Evolutionary conservation across 176 grass and related monocot species (phyloP).

Genomic region (Musa itinerans): DNA sequence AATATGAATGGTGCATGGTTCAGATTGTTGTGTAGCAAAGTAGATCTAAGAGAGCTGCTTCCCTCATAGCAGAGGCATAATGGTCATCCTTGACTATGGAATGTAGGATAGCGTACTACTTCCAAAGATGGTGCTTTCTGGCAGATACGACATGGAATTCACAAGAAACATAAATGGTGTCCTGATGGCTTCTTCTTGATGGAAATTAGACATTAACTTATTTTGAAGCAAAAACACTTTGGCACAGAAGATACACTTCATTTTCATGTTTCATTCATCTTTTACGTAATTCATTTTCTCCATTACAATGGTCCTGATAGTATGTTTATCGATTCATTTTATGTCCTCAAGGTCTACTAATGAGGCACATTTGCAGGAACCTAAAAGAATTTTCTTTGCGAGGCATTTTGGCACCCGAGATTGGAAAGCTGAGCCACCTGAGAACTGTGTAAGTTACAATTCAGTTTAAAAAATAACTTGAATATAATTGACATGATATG

Average conservation of each 20-base stretch:
- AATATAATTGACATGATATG: neutral
- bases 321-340: neutral
- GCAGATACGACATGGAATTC: too few relatives aligned
- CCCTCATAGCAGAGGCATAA: too few relatives aligned
- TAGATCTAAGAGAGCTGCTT: too few relatives aligned
- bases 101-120: too few relatives aligned
- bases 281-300: neutral
- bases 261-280: neutral
- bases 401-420: constrained; percentile 69
- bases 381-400: constrained; percentile 59
- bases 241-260: neutral
- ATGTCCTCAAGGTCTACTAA: constrained; percentile 11
- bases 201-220: too few relatives aligned
- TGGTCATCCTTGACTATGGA: too few relatives aligned
- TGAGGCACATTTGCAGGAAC: constrained; percentile 43
- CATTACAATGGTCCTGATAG: neutral
- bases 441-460: constrained; percentile 71
- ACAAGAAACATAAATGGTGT: too few relatives aligned
- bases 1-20: too few relatives aligned
- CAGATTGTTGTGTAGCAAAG: too few relatives aligned
- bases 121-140: too few relatives aligned
- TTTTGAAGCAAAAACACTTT: too few relatives aligned
- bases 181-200: too few relatives aligned
- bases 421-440: constrained; percentile 59
- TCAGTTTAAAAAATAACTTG: neutral